Evolutionary conservation across 768 basidiomycete species (phyloP), one percentile per base, ranked within the genome.

Genomic region (Dioszegia crocea): DNA sequence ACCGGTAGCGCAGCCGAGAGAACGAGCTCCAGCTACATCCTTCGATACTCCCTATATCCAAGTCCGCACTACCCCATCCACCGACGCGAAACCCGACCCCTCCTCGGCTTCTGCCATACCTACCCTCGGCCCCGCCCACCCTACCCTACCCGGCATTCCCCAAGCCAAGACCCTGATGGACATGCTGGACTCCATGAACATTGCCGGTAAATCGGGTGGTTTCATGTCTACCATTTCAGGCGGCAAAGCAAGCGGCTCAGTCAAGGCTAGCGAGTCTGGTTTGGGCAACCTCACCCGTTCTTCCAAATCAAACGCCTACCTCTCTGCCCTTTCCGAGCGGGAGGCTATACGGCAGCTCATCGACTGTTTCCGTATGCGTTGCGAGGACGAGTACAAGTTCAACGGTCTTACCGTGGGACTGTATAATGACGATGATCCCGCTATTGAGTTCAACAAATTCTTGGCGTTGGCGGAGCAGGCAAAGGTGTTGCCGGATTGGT

Each of bases 361-460:
- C 39, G 57, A 58, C 27, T 23, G n/a, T 3, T 58, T 23, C 38
- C 46, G 57, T 24, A 12, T 58, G 4, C 30, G 57, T 5, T 6
- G 4, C 48, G 57, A 58, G 26, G 57, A 58, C 39, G 57, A 58
- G 21, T 58, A 58, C 26, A 44, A 3, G 4, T 50, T 49, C 23
- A 41, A 39, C 14, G 57, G 57, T 23, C 30, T 31, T 11, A 21
- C 31, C 2, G 3, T 5, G 2, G 57, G 57, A 2, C 23, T 50
- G 29, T 49, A 49, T 16, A 24, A 24, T 17, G 23, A 29, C 3
- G 57, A 48, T 8, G 47, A 54, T 12, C 52, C 52, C 24, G 38
- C 12, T 4, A 3, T 4, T 19, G 39, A 43, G 6, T 54, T 54
- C 39, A 10, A n/a, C 2, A 24, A 16, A 1, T 54, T 24, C 26